Conservation (phyloP, 345 rosid genomes). For the Geranium brycei region DNA sequence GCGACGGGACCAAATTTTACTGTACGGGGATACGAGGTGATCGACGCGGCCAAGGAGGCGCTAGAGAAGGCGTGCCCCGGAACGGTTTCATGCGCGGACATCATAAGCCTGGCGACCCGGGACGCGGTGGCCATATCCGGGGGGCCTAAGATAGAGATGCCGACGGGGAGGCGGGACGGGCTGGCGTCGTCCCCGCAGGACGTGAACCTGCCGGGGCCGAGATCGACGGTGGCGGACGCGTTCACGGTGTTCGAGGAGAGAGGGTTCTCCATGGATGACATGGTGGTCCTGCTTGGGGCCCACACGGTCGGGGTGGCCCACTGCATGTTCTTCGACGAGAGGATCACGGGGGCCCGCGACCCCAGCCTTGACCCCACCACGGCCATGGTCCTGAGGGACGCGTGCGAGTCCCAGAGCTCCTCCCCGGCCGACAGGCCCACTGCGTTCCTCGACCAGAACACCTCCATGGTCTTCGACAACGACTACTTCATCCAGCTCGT, state of each 20-base stretch:
- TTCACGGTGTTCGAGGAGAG: slow-evolving; percentile 23
- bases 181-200: slow-evolving; percentile 25
- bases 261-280: slow-evolving; percentile 37
- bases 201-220: slow-evolving; percentile 57
- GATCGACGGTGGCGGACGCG: slow-evolving; percentile 26
- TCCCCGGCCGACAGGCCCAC: slow-evolving; percentile 23
- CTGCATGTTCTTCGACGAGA: slow-evolving; percentile 43
- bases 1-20: slow-evolving; percentile 53
- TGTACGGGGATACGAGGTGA: slow-evolving; percentile 46
- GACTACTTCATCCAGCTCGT: slow-evolving; percentile 29
- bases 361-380: slow-evolving; percentile 42
- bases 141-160: slow-evolving; percentile 37
- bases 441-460: slow-evolving; percentile 49
- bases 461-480: slow-evolving; percentile 37
- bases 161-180: slow-evolving; percentile 59
- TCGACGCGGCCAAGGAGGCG: slow-evolving; percentile 43
- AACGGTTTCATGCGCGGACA: slow-evolving; percentile 66
- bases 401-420: slow-evolving; percentile 18
- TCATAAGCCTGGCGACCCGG: slow-evolving; percentile 46
- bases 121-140: slow-evolving; percentile 45
- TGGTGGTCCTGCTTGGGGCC: slow-evolving; percentile 67
- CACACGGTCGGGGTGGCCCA: slow-evolving; percentile 63
- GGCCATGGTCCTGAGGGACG: slow-evolving; percentile 24
- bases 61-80: slow-evolving; percentile 47
- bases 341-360: slow-evolving; percentile 36